phyloP scores from a whole-genome alignment of 768 basidiomycete species.

The Collybiopsis confluens region DNA sequence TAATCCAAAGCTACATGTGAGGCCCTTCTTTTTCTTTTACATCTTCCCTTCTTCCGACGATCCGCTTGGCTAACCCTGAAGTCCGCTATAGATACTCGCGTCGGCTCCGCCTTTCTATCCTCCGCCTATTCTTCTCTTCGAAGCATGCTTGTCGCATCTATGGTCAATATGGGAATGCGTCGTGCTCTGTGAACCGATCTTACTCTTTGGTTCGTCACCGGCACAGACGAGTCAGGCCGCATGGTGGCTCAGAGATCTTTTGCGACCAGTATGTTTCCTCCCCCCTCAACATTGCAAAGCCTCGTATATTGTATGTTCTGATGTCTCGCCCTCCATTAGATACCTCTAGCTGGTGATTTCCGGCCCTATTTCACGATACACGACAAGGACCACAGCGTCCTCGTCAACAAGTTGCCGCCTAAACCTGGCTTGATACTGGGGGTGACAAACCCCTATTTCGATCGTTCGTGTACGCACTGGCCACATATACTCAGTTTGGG shows the following conservation, averaged over 20 bases:
- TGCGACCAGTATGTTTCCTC: constrained; percentile 66
- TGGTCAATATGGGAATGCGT: constrained; percentile 96
- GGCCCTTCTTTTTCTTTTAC: constrained; percentile 12
- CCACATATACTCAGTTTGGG: constrained; percentile 78
- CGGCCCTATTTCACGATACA: constrained; percentile 97
- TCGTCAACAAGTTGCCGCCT: constrained; percentile 83
- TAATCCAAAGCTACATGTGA: constrained; percentile 49
- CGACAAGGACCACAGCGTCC: constrained; percentile 69
- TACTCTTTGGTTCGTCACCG: constrained; percentile 78
- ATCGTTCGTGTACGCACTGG: constrained; percentile 78
- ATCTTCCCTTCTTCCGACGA: too few species aligned
- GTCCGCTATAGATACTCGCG: constrained; percentile 54
- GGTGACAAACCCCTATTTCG: constrained; percentile 87
- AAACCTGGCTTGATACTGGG: constrained; percentile 74
- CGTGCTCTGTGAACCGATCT: constrained; percentile 83
- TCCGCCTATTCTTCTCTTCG: constrained; percentile 57
- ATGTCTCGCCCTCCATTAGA: constrained; percentile 41
- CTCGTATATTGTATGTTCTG: too few species aligned
- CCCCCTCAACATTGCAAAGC: too few species aligned
- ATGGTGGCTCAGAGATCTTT: constrained; percentile 87
- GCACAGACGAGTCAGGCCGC: constrained; percentile 81
- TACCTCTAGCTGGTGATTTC: constrained; percentile 80
- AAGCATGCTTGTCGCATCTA: constrained; percentile 58
- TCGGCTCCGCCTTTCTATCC: constrained; percentile 55
- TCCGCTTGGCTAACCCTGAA: constrained; percentile 10